These are phyloP conservation scores for Megacollybia marginata DNA, from an alignment of 768 basidiomycete genomes.

Conservation along the genomic window DNA sequence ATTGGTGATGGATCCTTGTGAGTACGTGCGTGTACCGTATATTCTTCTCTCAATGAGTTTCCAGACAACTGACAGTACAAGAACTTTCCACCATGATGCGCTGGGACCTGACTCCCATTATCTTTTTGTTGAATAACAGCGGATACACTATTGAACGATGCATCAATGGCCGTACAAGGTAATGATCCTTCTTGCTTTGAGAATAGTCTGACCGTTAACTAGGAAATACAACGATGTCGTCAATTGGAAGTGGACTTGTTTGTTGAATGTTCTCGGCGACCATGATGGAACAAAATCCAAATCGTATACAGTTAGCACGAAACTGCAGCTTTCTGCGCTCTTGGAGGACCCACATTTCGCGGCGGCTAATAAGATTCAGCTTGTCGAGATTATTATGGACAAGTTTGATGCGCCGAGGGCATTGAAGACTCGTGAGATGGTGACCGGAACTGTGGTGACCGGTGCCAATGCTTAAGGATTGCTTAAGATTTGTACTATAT, in stretches of 20 bases:
- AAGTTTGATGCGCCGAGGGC: conserved; percentile 64
- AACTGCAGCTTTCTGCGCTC: conserved; percentile 57
- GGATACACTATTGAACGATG: conserved; percentile 87
- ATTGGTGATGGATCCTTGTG: conserved; percentile 79
- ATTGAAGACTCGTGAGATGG: conserved; percentile 25
- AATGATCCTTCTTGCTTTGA: not conserved
- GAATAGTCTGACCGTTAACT: conserved; percentile 1
- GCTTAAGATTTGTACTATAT: too few relatives aligned
- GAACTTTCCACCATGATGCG: conserved; percentile 82
- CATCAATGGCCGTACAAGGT: conserved; percentile 59
- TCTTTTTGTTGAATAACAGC: conserved; percentile 78
- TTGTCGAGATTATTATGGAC: conserved; percentile 78
- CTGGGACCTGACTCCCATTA: conserved; percentile 66
- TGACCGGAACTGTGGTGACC: too few relatives aligned
- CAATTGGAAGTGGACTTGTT: conserved; percentile 67
- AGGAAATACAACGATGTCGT: conserved; percentile 85
- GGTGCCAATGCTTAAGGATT: too few relatives aligned
- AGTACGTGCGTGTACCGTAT: conserved; percentile 14
- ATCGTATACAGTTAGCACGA: conserved; percentile 64
- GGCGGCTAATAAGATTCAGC: conserved; percentile 57
- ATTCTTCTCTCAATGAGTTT: not conserved
- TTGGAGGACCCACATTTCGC: conserved; percentile 59
- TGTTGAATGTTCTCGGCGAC: conserved; percentile 57
- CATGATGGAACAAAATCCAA: conserved; percentile 39
- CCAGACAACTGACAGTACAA: conserved; percentile 74